phyloP scores from a whole-genome alignment of 805 yeast species.

The Wickerhamomyces silvicola region DNA sequence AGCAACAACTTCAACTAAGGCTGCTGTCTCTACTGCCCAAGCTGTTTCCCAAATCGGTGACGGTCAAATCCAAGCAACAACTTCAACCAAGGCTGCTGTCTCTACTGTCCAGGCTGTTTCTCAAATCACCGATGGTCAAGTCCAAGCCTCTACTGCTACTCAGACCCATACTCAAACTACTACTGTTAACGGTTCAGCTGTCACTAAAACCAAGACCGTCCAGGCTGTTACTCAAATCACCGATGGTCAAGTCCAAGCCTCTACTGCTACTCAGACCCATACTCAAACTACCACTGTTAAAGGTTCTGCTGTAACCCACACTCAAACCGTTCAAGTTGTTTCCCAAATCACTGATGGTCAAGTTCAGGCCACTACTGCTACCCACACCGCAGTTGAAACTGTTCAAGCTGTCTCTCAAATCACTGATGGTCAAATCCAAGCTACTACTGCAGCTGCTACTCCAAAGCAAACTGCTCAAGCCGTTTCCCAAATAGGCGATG shows the following conservation, averaged over 20 bases:
- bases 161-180: conserved; percentile 29
- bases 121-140: conserved; percentile 43
- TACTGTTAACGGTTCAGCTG: conserved; percentile 25
- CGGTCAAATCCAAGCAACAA: conserved; percentile 47
- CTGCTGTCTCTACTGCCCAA: conserved; percentile 32
- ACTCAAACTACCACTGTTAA: conserved; percentile 25
- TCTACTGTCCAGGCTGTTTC: conserved; percentile 33
- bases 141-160: conserved; percentile 26
- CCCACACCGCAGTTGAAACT: no score
- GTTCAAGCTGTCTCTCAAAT: no score
- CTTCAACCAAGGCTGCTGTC: conserved; percentile 28
- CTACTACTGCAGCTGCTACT: conserved; percentile 22
- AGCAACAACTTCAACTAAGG: conserved; percentile 18
- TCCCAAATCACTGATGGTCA: conserved; percentile 43
- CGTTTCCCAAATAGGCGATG: conserved; percentile 8
- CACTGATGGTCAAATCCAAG: conserved; percentile 4
- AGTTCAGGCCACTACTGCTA: conserved; percentile 33
- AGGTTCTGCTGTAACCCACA: conserved; percentile 19
- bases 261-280: conserved; percentile 21
- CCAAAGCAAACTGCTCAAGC: conserved; percentile 17
- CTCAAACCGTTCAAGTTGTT: conserved; percentile 26
- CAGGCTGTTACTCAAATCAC: conserved; percentile 34
- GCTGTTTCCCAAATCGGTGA: conserved; percentile 42
- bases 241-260: conserved; percentile 43
- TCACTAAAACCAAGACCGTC: conserved; percentile 21